Evolutionary conservation across 2,329 filamentous ascomycete species (phyloP), one percentile per base, ranked within the genome.

Genomic region (Microsporum ferrugineum): DNA sequence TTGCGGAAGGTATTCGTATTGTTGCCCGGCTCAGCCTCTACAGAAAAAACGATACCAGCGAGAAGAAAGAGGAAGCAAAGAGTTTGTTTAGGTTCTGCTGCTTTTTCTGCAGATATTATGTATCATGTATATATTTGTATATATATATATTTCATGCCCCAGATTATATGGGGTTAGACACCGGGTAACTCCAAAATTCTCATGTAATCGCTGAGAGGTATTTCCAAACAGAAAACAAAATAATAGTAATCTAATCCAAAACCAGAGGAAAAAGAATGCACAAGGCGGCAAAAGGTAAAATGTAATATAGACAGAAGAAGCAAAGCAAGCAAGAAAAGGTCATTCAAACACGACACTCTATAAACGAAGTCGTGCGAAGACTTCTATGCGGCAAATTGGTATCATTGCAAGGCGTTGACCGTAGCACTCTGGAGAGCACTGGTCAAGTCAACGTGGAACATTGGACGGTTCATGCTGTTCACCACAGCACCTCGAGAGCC

Each of bases 361-460:
- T 53, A 7, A 33, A 5, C 29, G 49, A 33, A 53, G 33, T 33
- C 49, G 49, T 34, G 49, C 33, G 49, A n/a, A 17, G 17, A n/a
- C 31, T 53, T 53, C 29, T 53, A 53, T 53, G 23, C 8, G n/a
- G 23, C 49, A 53, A 53, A 53, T 53, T 34, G 49, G 49, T 53
- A 34, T 53, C 49, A 53, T 53, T 34, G 49, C 27, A 31, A 10
- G 23, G 89, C 82, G 66, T 95, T 95, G 34, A 86, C 84, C 68
- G 96, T 84, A 2, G 91, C 92, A 67, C 87, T 90, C 73, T 96
- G 89, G 67, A 97, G 75, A 5, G 94, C 94, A 69, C 86, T 91
- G 2, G 89, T 94, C 58, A 97, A 76, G 72, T 97, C 94, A 59
- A 96, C 84, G 71, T 99, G 94, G 82, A 99, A 97, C 66, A 96